A percentile compares a stretch with the other conserved stretches of the same genome.
These are phyloP conservation scores for Halenospora varia DNA, from an alignment of 495 filamentous ascomycete species.

Conservation along the genomic window DNA sequence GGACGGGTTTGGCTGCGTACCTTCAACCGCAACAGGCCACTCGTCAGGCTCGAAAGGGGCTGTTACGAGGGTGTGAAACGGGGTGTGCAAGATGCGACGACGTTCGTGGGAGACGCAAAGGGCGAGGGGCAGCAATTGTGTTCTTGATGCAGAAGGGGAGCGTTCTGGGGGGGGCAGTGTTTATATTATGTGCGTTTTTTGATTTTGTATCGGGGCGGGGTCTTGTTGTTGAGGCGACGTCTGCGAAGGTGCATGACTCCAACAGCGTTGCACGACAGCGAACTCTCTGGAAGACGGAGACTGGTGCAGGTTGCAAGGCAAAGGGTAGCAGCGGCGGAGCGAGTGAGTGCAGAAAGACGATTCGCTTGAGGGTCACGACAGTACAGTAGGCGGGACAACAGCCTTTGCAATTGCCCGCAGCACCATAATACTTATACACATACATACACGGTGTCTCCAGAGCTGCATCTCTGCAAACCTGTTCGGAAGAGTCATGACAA, in stretches of 20 bases:
- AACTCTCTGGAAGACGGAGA: neutral
- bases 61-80: neutral
- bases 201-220: conserved; percentile 1
- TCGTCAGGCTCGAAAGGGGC: neutral
- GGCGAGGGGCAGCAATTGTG: neutral
- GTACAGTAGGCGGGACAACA: neutral
- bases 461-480: neutral
- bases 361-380: conserved; percentile 2
- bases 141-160: neutral
- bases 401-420: neutral
- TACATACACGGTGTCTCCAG: neutral
- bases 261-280: conserved; percentile 1
- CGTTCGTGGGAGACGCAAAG: neutral
- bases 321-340: neutral
- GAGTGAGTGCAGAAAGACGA: neutral
- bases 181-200: conserved; percentile 1
- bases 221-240: neutral
- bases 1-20: neutral
- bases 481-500: neutral
- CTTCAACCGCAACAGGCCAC: neutral
- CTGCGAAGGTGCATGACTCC: neutral
- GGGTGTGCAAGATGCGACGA: neutral
- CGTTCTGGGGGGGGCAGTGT: neutral
- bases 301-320: neutral
- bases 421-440: neutral